phyloP scores from a whole-genome alignment of 352 stramenopile species.

The Globisporangium takayamanum region DNA sequence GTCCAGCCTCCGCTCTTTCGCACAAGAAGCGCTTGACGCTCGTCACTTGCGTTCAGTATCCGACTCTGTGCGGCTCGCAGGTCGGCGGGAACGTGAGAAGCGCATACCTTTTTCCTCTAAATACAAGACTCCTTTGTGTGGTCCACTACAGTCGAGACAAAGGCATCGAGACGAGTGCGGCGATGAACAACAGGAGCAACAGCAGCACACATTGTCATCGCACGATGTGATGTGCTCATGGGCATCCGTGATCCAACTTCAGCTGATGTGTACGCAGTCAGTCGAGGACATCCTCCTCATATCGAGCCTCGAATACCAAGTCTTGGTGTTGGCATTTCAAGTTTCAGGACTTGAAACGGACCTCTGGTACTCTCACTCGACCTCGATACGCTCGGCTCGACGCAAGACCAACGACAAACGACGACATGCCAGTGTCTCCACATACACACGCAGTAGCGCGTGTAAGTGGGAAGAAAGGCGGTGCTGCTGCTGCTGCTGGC shows the following conservation, averaged over 20 bases:
- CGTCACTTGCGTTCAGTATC: not conserved
- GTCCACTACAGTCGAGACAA: no score
- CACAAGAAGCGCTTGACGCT: not conserved
- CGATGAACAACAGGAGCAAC: no score
- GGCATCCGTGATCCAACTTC: no score
- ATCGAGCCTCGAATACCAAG: no score
- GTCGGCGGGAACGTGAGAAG: not conserved
- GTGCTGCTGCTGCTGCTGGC: no score
- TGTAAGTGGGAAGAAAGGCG: slow-evolving; percentile 2
- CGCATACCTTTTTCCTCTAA: not conserved
- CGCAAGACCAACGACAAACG: not conserved
- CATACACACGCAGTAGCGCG: not conserved
- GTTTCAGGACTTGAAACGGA: not conserved
- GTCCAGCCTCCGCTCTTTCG: not conserved
- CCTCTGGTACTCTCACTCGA: not conserved
- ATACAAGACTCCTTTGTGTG: no score
- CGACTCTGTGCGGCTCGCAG: not conserved
- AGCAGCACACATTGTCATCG: no score
- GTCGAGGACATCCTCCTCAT: no score
- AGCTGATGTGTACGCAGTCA: no score
- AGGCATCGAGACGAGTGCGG: no score
- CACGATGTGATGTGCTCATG: no score
- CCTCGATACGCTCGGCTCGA: not conserved
- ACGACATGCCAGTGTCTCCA: slow-evolving; percentile 10
- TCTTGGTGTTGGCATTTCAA: no score